A percentile compares a stretch with the other conserved stretches of the same genome.
Conservation (phyloP, 176 grass and related monocot genomes). For the Juncus effusus region DNA sequence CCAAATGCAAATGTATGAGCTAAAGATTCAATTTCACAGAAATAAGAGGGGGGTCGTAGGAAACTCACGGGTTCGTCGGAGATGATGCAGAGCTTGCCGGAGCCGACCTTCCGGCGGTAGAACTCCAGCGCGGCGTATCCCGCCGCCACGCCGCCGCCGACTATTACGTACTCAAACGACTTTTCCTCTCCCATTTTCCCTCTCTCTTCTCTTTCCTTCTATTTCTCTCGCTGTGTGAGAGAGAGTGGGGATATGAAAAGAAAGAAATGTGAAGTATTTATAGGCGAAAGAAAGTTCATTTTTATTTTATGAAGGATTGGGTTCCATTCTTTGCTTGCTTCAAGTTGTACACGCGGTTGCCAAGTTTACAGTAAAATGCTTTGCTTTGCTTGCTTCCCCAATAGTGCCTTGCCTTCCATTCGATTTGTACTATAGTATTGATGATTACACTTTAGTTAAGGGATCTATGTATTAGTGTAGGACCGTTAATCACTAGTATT, state of each 20-base stretch:
- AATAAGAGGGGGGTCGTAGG: constrained; percentile 2
- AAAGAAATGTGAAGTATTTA: not conserved
- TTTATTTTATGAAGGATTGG: constrained; percentile 2
- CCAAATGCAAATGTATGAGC: not conserved
- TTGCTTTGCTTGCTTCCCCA: not conserved
- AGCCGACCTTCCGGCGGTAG: constrained; percentile 37
- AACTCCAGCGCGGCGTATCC: constrained; percentile 88
- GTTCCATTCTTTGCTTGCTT: constrained; percentile 27
- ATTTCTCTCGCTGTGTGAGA: constrained; percentile 1
- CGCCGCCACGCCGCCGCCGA: constrained; percentile 87
- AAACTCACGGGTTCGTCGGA: constrained; percentile 62
- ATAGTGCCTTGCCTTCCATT: no score
- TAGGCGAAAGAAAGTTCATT: not conserved
- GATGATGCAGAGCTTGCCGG: constrained; percentile 87
- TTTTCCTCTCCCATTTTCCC: constrained; percentile 41
- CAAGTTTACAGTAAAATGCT: not conserved
- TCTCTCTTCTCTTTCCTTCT: not conserved
- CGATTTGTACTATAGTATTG: no score
- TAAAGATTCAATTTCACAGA: constrained; percentile 8
- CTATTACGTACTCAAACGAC: constrained; percentile 64
- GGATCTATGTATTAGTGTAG: no score
- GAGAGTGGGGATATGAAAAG: constrained; percentile 11
- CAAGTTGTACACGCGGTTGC: not conserved
- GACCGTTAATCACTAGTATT: no score
- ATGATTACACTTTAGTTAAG: no score